These are phyloP conservation scores for Oryza nivara DNA, from an alignment of 176 grass and related monocot species.

Conservation along the genomic window DNA sequence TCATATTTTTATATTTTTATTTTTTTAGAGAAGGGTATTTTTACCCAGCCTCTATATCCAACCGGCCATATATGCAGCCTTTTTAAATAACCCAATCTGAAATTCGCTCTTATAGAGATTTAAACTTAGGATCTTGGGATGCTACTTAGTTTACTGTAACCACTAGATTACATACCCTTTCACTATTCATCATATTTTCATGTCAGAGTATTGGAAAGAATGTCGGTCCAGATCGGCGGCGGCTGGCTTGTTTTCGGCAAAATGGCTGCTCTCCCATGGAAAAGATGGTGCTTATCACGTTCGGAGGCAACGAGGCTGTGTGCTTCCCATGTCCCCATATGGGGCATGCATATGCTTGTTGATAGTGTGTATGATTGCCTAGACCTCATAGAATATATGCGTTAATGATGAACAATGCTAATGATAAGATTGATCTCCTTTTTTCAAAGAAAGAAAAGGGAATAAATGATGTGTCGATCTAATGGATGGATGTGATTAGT, in stretches of 20 bases:
- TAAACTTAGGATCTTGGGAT: no score
- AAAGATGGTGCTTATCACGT: conserved; percentile 7
- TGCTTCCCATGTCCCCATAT: conserved; percentile 26
- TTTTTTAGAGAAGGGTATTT: no score
- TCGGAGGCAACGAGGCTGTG: not conserved
- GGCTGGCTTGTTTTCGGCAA: not conserved
- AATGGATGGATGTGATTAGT: not conserved
- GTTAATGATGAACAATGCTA: conserved; percentile 34
- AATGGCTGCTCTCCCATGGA: not conserved
- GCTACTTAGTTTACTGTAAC: no score
- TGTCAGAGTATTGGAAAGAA: no score
- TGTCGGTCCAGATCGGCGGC: conserved; percentile 17
- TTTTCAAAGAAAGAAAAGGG: not conserved
- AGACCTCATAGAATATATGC: not conserved
- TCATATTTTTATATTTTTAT: no score
- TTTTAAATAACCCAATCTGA: no score
- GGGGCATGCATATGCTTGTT: not conserved
- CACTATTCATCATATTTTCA: no score
- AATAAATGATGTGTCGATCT: not conserved
- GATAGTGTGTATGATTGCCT: not conserved
- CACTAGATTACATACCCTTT: no score
- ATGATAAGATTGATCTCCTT: not conserved
- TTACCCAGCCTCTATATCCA: no score
- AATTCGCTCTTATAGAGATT: no score
- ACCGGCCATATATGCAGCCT: no score